Evolutionary conservation across 164 flowering plant genomes (phyloP), one percentile per base, ranked within the genome.

Genomic region (Liriodendron chinense): DNA sequence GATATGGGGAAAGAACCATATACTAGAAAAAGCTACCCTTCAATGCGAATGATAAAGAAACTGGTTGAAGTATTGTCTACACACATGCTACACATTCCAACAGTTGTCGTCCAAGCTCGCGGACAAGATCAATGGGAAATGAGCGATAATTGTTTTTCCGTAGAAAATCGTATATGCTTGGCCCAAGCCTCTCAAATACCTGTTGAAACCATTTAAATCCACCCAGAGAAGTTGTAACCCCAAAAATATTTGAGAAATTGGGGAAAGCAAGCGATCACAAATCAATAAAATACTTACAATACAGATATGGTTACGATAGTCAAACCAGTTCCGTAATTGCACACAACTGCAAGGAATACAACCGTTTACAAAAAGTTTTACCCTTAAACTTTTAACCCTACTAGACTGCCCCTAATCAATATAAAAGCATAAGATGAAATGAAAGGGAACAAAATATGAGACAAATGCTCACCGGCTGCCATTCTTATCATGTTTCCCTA

Each of bases 141-240:
- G 98, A 84, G 86, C 97, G 97, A 85, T 96, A 96, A 89, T 88
- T 96, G 99, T 96, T 96, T 92, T 96, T 96, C 84, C 97, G 92
- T 73, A 96, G 98, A 85, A 96, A 94, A 96, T 96, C 98, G 87
- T 90, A 96, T 92, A 96, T 92, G 87, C 99, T 96, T 86, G 99
- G 96, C 80, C 99, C 99, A 87, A 96, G 98, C 97, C 94, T 96
- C 99, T 96, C 99, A 96, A 90, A 96, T 61, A 96, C 99, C 99
- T 96, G 99, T 87, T 84, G 73, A 86, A 84, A 89, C 87, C 96
- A 91, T 91, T 91, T 89, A 69, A 89, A 89, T 89, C 79, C 99
- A 95, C 82, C 85, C 87, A 90, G 6, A 16, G 56, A 82, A 84
- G 66, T 77, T 79, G 89, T 88, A 87, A 90, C 80, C 91, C 96